Evolutionary conservation across 75 land plant species (phyloP).

Genomic region (Cupressus sempervirens): DNA sequence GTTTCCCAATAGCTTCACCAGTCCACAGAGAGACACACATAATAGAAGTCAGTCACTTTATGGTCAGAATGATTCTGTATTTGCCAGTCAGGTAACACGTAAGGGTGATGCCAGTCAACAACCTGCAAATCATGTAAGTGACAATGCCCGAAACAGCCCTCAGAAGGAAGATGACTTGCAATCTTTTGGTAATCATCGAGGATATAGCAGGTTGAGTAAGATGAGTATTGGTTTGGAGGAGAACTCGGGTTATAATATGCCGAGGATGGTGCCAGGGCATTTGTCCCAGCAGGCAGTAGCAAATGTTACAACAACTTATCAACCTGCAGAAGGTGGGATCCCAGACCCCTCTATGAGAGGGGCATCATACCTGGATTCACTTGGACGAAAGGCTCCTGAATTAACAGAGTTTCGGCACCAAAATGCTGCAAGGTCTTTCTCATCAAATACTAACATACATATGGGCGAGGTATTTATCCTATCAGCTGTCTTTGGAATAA

Average conservation of each 20-base stretch:
- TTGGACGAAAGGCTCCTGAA: slow-evolving; percentile 4
- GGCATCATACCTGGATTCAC: not conserved
- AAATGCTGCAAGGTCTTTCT: not conserved
- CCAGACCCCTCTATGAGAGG: slow-evolving; percentile 1
- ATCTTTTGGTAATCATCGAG: slow-evolving; percentile 5
- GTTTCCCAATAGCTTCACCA: slow-evolving; percentile 5
- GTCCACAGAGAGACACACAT: slow-evolving; percentile 8
- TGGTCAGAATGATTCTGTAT: not conserved
- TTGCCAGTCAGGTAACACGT: not conserved
- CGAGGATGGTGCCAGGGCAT: not conserved
- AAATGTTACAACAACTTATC: not conserved
- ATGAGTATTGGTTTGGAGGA: not conserved
- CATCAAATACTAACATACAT: not conserved
- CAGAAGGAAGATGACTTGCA: slow-evolving; percentile 7
- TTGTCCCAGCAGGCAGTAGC: not conserved
- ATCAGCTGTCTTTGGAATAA: not conserved
- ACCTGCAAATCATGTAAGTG: not conserved
- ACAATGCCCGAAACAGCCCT: not conserved
- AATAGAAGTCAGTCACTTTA: not conserved
- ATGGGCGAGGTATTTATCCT: slow-evolving; percentile 2
- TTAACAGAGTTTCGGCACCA: not conserved
- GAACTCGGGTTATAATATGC: slow-evolving; percentile 2
- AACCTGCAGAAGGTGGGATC: not conserved
- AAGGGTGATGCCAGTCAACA: not conserved
- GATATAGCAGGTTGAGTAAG: slow-evolving; percentile 1